A percentile compares a stretch with the other conserved stretches of the same genome.
These are phyloP conservation scores for Hanseniaspora nectarophila DNA, from an alignment of 805 yeast species.

Conservation along the genomic window DNA sequence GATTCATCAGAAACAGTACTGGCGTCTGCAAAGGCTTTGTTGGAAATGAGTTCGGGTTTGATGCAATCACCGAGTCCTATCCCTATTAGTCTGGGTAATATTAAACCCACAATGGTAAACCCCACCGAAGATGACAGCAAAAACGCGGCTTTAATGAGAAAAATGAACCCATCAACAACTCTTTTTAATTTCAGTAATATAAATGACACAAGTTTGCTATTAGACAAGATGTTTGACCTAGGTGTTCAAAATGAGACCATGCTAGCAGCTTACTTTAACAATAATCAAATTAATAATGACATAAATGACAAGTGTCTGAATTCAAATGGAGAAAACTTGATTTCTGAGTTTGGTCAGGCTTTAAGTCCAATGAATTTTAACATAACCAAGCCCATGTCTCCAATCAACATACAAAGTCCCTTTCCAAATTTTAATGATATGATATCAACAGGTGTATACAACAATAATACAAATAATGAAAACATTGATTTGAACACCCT, in stretches of 20 bases:
- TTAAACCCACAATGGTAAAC: background rate
- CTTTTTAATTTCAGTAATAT: constrained; percentile 13
- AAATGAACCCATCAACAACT: constrained; percentile 11
- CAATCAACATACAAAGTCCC: background rate
- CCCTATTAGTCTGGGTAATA: background rate
- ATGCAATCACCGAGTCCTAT: background rate
- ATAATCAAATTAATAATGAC: background rate
- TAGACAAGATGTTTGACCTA: constrained; percentile 15
- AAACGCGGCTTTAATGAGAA: background rate
- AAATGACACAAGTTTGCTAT: constrained; percentile 11
- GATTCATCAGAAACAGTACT: background rate
- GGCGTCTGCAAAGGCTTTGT: constrained; percentile 5
- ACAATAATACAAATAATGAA: background rate
- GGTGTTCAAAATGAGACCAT: constrained; percentile 13
- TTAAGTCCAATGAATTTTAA: background rate
- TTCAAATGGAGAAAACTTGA: background rate
- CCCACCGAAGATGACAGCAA: background rate
- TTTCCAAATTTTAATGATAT: background rate
- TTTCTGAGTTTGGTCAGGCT: background rate
- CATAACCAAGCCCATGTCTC: background rate
- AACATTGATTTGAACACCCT: background rate
- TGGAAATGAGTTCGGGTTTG: constrained; percentile 7
- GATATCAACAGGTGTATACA: background rate
- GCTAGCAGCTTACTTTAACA: constrained; percentile 11
- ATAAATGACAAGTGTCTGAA: background rate